These are phyloP conservation scores for Pholiota adiposa DNA, from an alignment of 1,284 basidiomycete species.

Conservation along the genomic window DNA sequence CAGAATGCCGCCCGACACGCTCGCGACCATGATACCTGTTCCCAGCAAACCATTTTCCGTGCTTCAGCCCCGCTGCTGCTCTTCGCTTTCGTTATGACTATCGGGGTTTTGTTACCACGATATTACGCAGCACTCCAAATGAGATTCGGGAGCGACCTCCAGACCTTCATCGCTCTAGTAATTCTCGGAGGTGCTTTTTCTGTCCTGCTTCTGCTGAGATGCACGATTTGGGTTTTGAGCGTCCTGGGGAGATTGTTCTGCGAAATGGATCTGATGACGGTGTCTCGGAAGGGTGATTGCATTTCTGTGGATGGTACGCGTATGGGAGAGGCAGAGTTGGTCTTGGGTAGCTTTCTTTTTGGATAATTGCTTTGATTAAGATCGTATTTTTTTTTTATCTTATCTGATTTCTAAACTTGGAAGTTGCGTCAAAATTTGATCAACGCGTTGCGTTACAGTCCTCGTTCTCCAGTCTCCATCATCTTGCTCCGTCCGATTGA, in stretches of 20 bases:
- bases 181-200: neutral
- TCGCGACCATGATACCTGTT: slow-evolving; percentile 5
- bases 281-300: slow-evolving; percentile 17
- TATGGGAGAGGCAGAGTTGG: slow-evolving; percentile 20
- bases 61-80: slow-evolving; percentile 9
- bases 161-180: neutral
- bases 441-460: too few relatives aligned
- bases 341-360: slow-evolving; percentile 19
- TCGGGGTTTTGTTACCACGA: slow-evolving; percentile 12
- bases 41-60: slow-evolving; percentile 12
- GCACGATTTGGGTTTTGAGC: slow-evolving; percentile 14
- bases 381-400: neutral
- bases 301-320: slow-evolving; percentile 16
- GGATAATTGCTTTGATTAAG: slow-evolving; percentile 1
- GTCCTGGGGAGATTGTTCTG: slow-evolving; percentile 16
- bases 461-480: too few relatives aligned
- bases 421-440: too few relatives aligned
- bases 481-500: neutral
- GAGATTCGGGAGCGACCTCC: neutral
- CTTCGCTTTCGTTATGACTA: slow-evolving; percentile 14
- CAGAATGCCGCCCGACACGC: slow-evolving; percentile 15
- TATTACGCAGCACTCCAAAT: neutral
- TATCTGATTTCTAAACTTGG: neutral
- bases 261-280: slow-evolving; percentile 17
- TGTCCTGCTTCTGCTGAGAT: slow-evolving; percentile 5